Conservation (phyloP, 306 rosid species). For the Canavalia gladiata region DNA sequence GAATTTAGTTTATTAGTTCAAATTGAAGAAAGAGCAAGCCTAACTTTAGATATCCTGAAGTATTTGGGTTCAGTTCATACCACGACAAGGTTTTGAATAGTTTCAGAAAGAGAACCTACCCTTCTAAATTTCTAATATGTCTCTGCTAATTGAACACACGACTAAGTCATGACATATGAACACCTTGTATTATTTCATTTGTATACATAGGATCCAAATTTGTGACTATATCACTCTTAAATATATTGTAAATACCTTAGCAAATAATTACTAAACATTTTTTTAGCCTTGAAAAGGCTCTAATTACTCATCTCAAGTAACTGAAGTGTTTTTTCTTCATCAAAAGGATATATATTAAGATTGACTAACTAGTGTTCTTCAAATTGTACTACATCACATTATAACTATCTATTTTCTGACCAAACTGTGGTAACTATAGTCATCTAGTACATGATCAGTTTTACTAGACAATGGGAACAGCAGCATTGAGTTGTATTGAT, state of each 20-base stretch:
- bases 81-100: background rate
- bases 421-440: conserved; percentile 9
- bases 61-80: background rate
- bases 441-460: background rate
- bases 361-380: conserved; percentile 16
- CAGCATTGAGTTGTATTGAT: conserved; percentile 68
- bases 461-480: conserved; percentile 68
- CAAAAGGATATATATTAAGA: conserved; percentile 22
- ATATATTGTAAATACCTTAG: conserved; percentile 12
- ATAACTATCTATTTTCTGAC: conserved; percentile 25
- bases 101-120: background rate
- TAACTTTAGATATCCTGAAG: background rate
- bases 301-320: conserved; percentile 1
- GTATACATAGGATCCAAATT: background rate
- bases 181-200: background rate
- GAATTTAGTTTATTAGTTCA: no score
- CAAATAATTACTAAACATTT: conserved; percentile 11
- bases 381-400: conserved; percentile 27
- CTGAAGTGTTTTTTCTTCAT: conserved; percentile 27
- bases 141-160: background rate
- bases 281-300: conserved; percentile 27
- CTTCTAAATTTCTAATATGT: background rate
- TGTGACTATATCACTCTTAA: conserved; percentile 23
- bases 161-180: background rate
- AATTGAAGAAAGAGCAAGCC: background rate